Base-by-base conservation (phyloP, 2,329 filamentous ascomycete genomes). In the Calonectria pseudoturangicola region DNA sequence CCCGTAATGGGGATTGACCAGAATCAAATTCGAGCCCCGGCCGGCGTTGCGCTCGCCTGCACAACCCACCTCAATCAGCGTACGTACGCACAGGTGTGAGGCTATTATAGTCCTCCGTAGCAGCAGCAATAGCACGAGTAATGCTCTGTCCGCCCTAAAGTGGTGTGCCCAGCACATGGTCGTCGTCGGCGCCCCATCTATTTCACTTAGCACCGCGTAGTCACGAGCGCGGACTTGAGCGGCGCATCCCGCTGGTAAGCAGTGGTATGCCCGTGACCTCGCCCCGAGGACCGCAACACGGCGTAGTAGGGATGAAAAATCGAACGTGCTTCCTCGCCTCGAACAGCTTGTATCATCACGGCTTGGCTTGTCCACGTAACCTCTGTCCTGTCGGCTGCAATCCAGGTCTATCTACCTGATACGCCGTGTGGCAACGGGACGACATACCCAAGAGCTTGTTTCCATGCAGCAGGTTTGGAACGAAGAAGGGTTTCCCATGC, bases 341-440 rank as follows among this genome's bases (percentile, higher is more conserved):
- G 36, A 33, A 39, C 25, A 67, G 41, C 56, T 41, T 60, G 65
- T 50, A 58, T 58, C 65, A 48, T 13, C 39, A 25, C 30, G 36
- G 30, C 47, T 43, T 30, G 36, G 30, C 47, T 43, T 69, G 48
- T 71, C 50, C 70, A 71, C 45, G 64, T 65, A 73, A 70, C 68
- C 62, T 51, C 70, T 45, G 25, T 60, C 60, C 27, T 25, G 56
- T 64, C 41, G 56, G 33, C 47, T 72, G 36, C 70, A 36, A 39
- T 72, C 65, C 43, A 45, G 67, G 56, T 56, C 25, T 58, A 54
- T 74, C 70, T 68, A 71, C 71, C 75, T 78, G 76, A 75, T 66
- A 75, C 73, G 58, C 62, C 73, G 56, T 66, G 66, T 71, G 73
- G 68, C 70, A 66, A 71, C 67, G 60, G 66, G 65, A 77, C 54